These are phyloP conservation scores for Dactylellina drechsleri DNA, from an alignment of 2,329 filamentous ascomycete species.

Conservation along the genomic window DNA sequence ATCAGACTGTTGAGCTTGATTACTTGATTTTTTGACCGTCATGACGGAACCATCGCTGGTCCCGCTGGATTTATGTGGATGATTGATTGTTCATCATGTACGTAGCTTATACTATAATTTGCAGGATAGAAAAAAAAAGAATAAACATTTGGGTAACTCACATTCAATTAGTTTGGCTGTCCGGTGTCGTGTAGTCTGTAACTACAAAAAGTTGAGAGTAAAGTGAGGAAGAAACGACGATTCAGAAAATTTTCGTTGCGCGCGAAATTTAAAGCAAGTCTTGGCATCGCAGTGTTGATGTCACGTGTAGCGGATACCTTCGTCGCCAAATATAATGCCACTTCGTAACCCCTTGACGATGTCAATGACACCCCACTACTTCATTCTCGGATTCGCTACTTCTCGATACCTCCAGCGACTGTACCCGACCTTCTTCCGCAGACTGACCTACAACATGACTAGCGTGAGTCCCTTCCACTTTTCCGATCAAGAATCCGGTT, in stretches of 20 bases:
- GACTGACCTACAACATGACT: conserved; percentile 12
- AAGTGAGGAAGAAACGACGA: conserved; percentile 1
- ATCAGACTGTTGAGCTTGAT: conserved; percentile 55
- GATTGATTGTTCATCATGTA: conserved; percentile 51
- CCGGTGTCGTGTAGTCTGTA: neutral
- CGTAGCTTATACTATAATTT: neutral
- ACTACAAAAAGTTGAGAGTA: neutral
- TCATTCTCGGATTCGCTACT: conserved; percentile 3
- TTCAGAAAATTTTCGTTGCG: conserved; percentile 13
- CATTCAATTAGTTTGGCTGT: neutral
- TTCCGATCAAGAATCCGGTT: neutral
- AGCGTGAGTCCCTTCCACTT: conserved; percentile 17
- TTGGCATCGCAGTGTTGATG: conserved; percentile 3
- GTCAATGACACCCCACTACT: neutral
- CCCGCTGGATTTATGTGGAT: conserved; percentile 43
- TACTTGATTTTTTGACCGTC: conserved; percentile 45
- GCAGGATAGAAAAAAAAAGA: neutral
- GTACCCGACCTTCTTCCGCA: neutral
- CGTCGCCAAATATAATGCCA: neutral
- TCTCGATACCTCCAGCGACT: neutral
- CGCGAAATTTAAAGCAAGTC: conserved; percentile 40
- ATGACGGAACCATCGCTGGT: conserved; percentile 31
- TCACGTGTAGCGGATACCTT: too few relatives aligned
- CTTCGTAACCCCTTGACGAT: neutral
- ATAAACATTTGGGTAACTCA: neutral